phyloP scores from a whole-genome alignment of 495 filamentous ascomycete species.

The Talaromyces borbonicus region DNA sequence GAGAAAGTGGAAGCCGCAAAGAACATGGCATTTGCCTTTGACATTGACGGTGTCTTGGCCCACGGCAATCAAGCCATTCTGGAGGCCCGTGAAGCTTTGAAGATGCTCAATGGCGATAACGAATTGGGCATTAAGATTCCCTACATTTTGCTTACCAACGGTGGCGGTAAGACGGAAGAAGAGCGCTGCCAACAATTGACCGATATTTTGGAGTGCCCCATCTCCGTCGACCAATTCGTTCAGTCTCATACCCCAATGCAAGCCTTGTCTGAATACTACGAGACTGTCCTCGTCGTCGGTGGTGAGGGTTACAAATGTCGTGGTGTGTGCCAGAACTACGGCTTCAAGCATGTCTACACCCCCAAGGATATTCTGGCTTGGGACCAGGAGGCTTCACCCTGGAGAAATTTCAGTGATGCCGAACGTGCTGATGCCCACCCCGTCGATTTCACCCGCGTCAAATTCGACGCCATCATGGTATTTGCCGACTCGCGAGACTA shows the following conservation, averaged over 20 bases:
- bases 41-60: conserved; percentile 85
- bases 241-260: conserved; percentile 93
- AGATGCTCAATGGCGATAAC: conserved; percentile 77
- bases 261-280: conserved; percentile 72
- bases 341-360: conserved; percentile 80
- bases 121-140: conserved; percentile 77
- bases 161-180: conserved; percentile 80
- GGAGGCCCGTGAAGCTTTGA: conserved; percentile 76
- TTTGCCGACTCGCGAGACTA: conserved; percentile 80
- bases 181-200: conserved; percentile 74
- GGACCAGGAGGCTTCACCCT: conserved; percentile 72
- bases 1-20: conserved; percentile 56
- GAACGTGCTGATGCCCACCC: conserved; percentile 58
- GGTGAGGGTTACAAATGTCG: conserved; percentile 86
- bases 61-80: conserved; percentile 71
- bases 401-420: conserved; percentile 59
- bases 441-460: conserved; percentile 55
- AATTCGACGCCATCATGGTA: conserved; percentile 75
- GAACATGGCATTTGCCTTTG: conserved; percentile 80
- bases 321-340: conserved; percentile 74
- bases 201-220: conserved; percentile 57
- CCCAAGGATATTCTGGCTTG: conserved; percentile 86
- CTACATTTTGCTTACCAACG: conserved; percentile 91
- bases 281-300: conserved; percentile 77
- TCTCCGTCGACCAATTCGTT: conserved; percentile 84